phyloP scores from a whole-genome alignment of 305 asterid species.

The Fraxinus albicans region DNA sequence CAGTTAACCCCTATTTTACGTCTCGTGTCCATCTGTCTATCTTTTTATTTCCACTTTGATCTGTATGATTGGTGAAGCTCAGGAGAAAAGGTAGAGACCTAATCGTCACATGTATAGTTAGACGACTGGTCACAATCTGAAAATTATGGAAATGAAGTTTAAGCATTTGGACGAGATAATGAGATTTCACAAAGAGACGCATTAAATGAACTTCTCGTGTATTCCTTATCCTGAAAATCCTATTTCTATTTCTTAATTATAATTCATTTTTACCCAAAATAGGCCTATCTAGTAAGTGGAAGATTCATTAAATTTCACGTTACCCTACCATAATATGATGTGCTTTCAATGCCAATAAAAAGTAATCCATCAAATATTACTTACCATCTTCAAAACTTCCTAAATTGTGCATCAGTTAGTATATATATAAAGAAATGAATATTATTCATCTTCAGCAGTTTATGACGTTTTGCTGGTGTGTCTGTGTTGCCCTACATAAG shows the following conservation, averaged over 20 bases:
- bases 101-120: neutral
- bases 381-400: neutral
- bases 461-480: neutral
- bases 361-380: neutral
- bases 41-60: neutral
- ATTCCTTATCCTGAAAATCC: neutral
- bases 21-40: neutral
- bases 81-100: neutral
- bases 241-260: neutral
- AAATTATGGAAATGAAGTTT: constrained; percentile 3
- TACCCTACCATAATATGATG: neutral
- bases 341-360: neutral
- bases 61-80: constrained; percentile 3
- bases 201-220: neutral
- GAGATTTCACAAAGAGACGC: neutral
- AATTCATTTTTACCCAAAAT: neutral
- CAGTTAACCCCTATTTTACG: neutral
- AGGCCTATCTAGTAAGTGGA: neutral
- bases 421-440: neutral
- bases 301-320: neutral
- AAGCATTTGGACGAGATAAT: neutral
- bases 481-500: neutral
- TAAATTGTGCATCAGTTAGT: neutral
- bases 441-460: neutral
- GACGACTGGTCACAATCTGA: neutral